A percentile compares a stretch with the other conserved stretches of the same genome.
These are phyloP conservation scores for Dioszegia aurantiaca DNA, from an alignment of 768 basidiomycete species.

Conservation along the genomic window DNA sequence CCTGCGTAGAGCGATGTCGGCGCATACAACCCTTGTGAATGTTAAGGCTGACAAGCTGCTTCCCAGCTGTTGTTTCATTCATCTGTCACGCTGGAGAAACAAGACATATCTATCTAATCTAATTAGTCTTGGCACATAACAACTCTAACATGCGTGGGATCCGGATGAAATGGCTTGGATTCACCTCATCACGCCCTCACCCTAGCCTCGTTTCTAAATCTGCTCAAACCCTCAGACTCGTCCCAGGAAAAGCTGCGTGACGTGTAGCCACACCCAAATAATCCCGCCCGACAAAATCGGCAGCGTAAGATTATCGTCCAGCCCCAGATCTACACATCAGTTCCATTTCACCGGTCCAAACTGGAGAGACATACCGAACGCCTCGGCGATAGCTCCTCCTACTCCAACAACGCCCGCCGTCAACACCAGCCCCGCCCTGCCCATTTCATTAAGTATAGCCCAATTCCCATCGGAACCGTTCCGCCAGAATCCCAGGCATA, in stretches of 20 bases:
- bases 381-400: slow-evolving; percentile 82
- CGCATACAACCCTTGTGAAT: too few relatives aligned
- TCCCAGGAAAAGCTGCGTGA: slow-evolving; percentile 38
- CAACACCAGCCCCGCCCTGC: slow-evolving; percentile 56
- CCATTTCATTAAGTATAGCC: slow-evolving; percentile 36
- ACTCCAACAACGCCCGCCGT: slow-evolving; percentile 65
- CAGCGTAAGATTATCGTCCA: slow-evolving; percentile 87
- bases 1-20: too few relatives aligned
- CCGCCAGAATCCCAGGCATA: slow-evolving; percentile 70
- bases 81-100: too few relatives aligned
- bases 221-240: neutral
- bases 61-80: too few relatives aligned
- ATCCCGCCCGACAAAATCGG: slow-evolving; percentile 80
- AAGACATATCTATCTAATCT: too few relatives aligned
- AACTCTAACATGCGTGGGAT: too few relatives aligned
- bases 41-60: too few relatives aligned
- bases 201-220: neutral
- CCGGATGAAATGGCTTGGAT: too few relatives aligned
- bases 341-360: too few relatives aligned
- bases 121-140: too few relatives aligned
- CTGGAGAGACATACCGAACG: slow-evolving; percentile 68
- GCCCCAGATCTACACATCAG: slow-evolving; percentile 64
- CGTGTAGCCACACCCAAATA: slow-evolving; percentile 57
- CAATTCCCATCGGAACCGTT: slow-evolving; percentile 35
- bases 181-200: neutral